A percentile compares a stretch with the other conserved stretches of the same genome.
These are phyloP conservation scores for Termitomyces sp. DNA, from an alignment of 768 basidiomycete genomes.

Conservation along the genomic window DNA sequence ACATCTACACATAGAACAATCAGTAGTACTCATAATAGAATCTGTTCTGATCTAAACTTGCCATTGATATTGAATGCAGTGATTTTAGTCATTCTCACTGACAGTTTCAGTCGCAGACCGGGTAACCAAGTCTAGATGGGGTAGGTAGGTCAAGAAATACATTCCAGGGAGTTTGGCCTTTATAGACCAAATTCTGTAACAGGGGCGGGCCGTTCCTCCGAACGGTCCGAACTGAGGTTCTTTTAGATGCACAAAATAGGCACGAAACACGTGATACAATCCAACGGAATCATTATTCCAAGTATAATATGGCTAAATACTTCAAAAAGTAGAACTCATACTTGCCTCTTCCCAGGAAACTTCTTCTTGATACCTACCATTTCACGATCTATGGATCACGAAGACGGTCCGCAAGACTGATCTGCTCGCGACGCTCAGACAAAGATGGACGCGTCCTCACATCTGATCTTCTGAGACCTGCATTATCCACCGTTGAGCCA, in stretches of 20 bases:
- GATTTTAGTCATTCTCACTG: constrained; percentile 34
- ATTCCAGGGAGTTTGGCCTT: not conserved
- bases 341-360: not conserved
- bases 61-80: constrained; percentile 56
- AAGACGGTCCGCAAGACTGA: constrained; percentile 3
- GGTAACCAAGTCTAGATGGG: not conserved
- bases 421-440: not conserved
- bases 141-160: not conserved
- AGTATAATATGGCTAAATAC: not conserved
- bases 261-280: not conserved
- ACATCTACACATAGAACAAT: constrained; percentile 50
- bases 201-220: constrained; percentile 1
- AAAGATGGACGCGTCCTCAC: not conserved
- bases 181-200: not conserved
- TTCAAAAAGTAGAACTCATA: not conserved
- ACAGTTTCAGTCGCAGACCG: not conserved
- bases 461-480: not conserved
- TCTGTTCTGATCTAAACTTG: constrained; percentile 15
- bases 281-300: not conserved
- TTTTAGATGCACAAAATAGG: not conserved
- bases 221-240: constrained; percentile 1
- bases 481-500: not conserved
- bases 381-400: constrained; percentile 1
- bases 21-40: not conserved
- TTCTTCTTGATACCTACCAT: not conserved